Conservation (phyloP, 257 asterid species). For the Petunia axillaris region DNA sequence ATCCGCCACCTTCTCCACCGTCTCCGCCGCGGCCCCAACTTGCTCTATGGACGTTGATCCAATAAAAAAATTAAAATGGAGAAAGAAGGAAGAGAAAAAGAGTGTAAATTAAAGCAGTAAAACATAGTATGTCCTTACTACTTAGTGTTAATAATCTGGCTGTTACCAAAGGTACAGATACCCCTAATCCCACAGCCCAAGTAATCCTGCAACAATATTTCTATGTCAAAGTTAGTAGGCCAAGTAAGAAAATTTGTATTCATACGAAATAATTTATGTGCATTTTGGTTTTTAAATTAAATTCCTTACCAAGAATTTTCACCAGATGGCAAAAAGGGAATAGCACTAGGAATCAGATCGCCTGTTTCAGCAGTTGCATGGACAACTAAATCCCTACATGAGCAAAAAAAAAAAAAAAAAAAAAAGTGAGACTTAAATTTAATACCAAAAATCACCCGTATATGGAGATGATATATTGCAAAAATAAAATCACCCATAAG, state of each 20-base stretch:
- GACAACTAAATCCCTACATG: neutral
- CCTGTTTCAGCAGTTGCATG: slow-evolving; percentile 19
- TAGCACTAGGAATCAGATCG: slow-evolving; percentile 17
- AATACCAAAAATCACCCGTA: neutral
- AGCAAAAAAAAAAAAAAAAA: neutral
- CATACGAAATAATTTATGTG: neutral
- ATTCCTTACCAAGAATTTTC: slow-evolving; percentile 20
- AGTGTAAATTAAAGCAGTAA: neutral
- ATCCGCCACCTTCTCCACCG: slow-evolving; percentile 58
- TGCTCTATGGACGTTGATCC: slow-evolving; percentile 41
- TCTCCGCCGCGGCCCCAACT: slow-evolving; percentile 58
- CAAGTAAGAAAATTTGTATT: neutral
- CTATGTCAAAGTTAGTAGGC: neutral
- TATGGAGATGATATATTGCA: neutral
- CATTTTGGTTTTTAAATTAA: neutral
- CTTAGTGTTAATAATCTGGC: slow-evolving; percentile 45
- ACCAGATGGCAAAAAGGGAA: slow-evolving; percentile 24
- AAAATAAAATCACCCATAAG: neutral
- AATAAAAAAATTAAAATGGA: neutral
- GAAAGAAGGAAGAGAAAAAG: neutral
- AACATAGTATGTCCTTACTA: slow-evolving; percentile 33
- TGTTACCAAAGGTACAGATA: slow-evolving; percentile 38
- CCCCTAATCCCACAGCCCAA: slow-evolving; percentile 42
- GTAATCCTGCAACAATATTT: slow-evolving; percentile 33
- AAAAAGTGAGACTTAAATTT: neutral